A percentile compares a stretch with the other conserved stretches of the same genome.
Conservation (phyloP, 345 rosid species). For the Hibiscus trionum region DNA sequence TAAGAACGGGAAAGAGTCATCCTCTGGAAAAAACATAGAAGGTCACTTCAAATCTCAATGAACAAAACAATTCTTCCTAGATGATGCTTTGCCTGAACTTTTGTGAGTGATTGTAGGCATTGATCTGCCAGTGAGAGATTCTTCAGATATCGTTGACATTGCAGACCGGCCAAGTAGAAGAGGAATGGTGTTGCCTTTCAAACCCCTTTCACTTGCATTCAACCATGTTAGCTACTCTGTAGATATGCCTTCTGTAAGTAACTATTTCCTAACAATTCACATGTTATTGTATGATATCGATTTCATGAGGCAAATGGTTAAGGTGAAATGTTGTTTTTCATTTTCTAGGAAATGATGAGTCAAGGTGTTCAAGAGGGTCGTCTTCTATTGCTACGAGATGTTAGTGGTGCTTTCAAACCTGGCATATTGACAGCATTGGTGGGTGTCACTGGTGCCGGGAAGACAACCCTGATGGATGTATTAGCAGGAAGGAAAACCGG, state of each 20-base stretch:
- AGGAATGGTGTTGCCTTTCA: constrained; percentile 75
- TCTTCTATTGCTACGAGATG: constrained; percentile 48
- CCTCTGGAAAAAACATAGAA: constrained; percentile 17
- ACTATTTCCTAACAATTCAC: neutral
- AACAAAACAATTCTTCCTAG: neutral
- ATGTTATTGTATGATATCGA: neutral
- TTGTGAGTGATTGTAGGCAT: constrained; percentile 16
- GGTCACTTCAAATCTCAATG: constrained; percentile 19
- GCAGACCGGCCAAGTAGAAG: constrained; percentile 14
- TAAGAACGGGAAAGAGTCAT: constrained; percentile 15
- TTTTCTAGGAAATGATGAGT: constrained; percentile 54
- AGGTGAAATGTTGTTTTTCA: neutral
- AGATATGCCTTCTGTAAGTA: constrained; percentile 68
- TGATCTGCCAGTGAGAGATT: constrained; percentile 23
- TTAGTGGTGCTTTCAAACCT: constrained; percentile 67
- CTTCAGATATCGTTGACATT: neutral
- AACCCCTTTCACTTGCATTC: constrained; percentile 65
- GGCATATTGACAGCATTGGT: constrained; percentile 65
- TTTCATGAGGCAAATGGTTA: neutral
- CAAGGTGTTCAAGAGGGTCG: constrained; percentile 49
- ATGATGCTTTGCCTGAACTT: neutral
- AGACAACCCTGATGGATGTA: constrained; percentile 84
- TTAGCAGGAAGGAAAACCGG: constrained; percentile 65
- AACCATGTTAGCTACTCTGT: constrained; percentile 57
- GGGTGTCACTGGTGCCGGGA: constrained; percentile 84